These are phyloP conservation scores for Pythium scleroteichum DNA, from an alignment of 352 stramenopile genomes.

Conservation along the genomic window DNA sequence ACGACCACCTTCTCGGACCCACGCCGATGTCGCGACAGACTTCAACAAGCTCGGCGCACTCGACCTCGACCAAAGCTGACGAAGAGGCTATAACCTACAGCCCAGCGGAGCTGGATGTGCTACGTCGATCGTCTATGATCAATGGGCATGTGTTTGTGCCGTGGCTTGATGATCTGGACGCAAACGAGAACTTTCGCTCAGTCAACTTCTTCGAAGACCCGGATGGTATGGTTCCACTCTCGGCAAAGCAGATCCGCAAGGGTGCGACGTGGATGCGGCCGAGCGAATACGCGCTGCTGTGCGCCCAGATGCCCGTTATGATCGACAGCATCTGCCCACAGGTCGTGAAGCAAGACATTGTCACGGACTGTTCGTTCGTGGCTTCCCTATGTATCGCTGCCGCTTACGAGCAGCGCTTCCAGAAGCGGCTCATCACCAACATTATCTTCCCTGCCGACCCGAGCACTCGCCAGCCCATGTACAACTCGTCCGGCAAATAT, in stretches of 20 bases:
- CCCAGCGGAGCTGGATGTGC: slow-evolving; percentile 66
- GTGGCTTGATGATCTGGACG: slow-evolving; percentile 72
- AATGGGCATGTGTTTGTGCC: slow-evolving; percentile 85
- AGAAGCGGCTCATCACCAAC: slow-evolving; percentile 91
- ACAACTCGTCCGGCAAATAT: slow-evolving; percentile 95
- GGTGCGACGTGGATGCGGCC: slow-evolving; percentile 66
- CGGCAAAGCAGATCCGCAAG: slow-evolving; percentile 69
- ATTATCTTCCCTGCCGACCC: slow-evolving; percentile 95
- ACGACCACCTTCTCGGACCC: slow-evolving; percentile 8
- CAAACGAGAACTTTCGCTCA: slow-evolving; percentile 55
- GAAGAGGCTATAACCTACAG: slow-evolving; percentile 39
- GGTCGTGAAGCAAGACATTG: slow-evolving; percentile 86
- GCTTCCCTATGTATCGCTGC: slow-evolving; percentile 91
- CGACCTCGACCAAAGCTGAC: neutral
- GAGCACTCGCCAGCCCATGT: slow-evolving; percentile 54
- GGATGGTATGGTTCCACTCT: slow-evolving; percentile 66
- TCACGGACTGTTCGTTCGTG: slow-evolving; percentile 94
- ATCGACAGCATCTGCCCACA: slow-evolving; percentile 71
- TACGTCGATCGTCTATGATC: slow-evolving; percentile 80
- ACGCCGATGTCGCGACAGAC: slow-evolving; percentile 7
- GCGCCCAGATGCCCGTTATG: slow-evolving; percentile 61
- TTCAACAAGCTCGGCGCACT: neutral
- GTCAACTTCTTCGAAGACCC: slow-evolving; percentile 63
- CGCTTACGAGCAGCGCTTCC: slow-evolving; percentile 90
- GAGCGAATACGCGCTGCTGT: slow-evolving; percentile 52